Conservation (phyloP, 176 grass and related monocot species). For the Raddia guianensis region DNA sequence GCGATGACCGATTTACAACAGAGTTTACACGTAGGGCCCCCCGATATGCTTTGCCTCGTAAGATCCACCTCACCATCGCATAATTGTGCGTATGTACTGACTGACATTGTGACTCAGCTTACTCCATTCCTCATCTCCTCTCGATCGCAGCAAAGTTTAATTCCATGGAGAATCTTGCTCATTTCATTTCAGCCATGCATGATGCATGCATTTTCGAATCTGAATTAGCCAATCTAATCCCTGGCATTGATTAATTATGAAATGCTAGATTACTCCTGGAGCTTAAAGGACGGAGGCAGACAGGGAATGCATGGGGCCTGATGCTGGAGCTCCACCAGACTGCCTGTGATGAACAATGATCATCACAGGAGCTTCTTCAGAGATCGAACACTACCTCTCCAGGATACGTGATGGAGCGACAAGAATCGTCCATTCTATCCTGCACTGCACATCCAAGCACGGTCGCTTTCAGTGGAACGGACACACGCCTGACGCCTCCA, state of each 20-base stretch:
- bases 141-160: too few species aligned
- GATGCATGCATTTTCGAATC: too few species aligned
- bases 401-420: not conserved
- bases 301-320: not conserved
- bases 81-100: not conserved
- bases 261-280: not conserved
- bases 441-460: not conserved
- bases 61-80: slow-evolving; percentile 43
- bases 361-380: not conserved
- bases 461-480: not conserved
- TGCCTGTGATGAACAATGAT: not conserved
- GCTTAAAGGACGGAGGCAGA: not conserved
- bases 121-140: too few species aligned
- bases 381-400: not conserved
- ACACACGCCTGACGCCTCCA: not conserved
- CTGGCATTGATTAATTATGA: too few species aligned
- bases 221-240: too few species aligned
- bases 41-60: not conserved
- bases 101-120: not conserved
- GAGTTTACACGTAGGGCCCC: slow-evolving; percentile 20
- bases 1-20: too few species aligned
- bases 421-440: not conserved
- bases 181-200: too few species aligned
- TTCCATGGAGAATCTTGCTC: not conserved
- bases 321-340: not conserved